Evolutionary conservation across 192 early-diverging fungal genomes (phyloP).

Genomic region (Lobosporangium transversale): DNA sequence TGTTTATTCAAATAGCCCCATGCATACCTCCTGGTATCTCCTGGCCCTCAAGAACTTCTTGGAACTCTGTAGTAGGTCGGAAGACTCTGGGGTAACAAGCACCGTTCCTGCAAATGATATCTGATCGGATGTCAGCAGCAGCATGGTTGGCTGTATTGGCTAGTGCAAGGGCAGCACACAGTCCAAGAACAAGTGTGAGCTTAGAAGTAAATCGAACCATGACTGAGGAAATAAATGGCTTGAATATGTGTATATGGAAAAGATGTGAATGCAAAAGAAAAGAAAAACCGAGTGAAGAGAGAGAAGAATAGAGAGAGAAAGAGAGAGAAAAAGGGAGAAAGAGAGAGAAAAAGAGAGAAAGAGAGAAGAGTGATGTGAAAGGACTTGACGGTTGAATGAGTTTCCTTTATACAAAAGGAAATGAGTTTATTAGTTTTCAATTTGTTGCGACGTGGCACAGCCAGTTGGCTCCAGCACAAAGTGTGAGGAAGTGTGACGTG

Average conservation of each 20-base stretch:
- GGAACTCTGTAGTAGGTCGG: constrained; percentile 66
- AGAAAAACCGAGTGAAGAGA: too few species aligned
- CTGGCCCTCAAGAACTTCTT: constrained; percentile 66
- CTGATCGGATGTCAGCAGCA: constrained; percentile 18
- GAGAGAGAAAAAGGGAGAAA: background rate
- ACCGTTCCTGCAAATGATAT: constrained; percentile 48
- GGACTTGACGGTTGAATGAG: background rate
- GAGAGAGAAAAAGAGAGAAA: background rate
- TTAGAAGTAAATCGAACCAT: constrained; percentile 42
- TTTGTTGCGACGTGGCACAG: constrained; percentile 29
- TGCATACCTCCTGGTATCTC: constrained; percentile 60
- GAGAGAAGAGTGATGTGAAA: constrained; percentile 5
- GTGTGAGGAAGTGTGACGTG: constrained; percentile 14
- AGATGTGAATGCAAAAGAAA: too few species aligned
- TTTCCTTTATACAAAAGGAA: background rate
- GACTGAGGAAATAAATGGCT: background rate
- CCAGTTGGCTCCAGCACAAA: constrained; percentile 20
- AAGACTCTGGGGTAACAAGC: constrained; percentile 70
- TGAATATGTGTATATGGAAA: too few species aligned
- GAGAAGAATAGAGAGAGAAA: too few species aligned
- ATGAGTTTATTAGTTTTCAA: background rate
- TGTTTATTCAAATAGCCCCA: background rate
- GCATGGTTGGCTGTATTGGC: constrained; percentile 25
- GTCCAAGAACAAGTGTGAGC: constrained; percentile 41
- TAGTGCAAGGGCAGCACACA: constrained; percentile 36